Evolutionary conservation across 257 asterid genomes (phyloP).

Genomic region (Agastache rugosa): DNA sequence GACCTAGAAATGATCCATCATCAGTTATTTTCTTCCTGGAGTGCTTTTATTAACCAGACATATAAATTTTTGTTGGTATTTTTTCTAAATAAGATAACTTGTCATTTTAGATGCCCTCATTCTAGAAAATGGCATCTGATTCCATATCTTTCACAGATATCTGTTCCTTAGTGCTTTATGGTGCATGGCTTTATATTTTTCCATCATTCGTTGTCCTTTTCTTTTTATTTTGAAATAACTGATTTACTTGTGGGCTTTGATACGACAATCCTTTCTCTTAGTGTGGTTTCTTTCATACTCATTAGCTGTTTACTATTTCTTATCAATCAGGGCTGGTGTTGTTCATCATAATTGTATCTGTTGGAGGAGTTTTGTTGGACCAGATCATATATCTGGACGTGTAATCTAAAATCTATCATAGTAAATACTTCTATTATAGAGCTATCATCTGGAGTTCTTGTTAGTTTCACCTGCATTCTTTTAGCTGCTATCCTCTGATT

Average conservation of each 20-base stretch:
- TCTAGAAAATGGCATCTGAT: not conserved
- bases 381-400: not conserved
- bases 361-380: not conserved
- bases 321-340: not conserved
- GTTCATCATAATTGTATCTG: slow-evolving; percentile 4
- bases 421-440: not conserved
- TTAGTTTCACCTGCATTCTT: not conserved
- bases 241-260: not conserved
- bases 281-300: not conserved
- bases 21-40: not conserved
- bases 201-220: not conserved
- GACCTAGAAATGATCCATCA: slow-evolving; percentile 6
- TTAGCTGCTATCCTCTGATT: no score
- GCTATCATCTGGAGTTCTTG: not conserved
- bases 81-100: not conserved
- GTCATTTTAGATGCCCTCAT: not conserved
- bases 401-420: not conserved
- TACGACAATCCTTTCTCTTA: not conserved
- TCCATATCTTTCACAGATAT: not conserved
- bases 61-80: not conserved
- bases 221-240: not conserved
- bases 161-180: not conserved
- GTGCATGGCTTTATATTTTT: no score
- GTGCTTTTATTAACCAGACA: not conserved
- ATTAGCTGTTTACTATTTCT: not conserved